phyloP scores from a whole-genome alignment of 2,329 filamentous ascomycete genomes.

The Chrysosporium keratinophilum region DNA sequence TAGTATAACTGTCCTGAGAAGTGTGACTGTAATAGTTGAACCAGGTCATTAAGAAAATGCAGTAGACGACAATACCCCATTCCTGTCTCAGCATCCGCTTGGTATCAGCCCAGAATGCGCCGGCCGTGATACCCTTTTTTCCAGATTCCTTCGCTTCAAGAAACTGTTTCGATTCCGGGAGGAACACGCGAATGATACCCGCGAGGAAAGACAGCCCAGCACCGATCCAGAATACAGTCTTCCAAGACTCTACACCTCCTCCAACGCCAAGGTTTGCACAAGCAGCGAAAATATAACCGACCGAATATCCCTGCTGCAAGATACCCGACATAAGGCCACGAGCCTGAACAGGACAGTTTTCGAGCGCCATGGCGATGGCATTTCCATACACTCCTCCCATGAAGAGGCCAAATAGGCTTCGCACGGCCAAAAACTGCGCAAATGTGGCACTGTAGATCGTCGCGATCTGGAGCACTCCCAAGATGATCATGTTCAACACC shows the following conservation, averaged over 20 bases:
- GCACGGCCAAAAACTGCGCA: constrained; percentile 48
- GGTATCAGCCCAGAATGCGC: constrained; percentile 58
- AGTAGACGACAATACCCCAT: constrained; percentile 70
- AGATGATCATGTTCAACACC: constrained; percentile 51
- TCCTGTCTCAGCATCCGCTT: constrained; percentile 57
- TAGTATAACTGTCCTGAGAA: constrained; percentile 71
- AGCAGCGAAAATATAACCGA: constrained; percentile 53
- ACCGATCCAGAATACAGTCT: constrained; percentile 82
- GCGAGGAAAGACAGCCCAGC: constrained; percentile 70
- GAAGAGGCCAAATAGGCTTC: constrained; percentile 53
- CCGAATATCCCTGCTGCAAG: constrained; percentile 55
- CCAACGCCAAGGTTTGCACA: constrained; percentile 44
- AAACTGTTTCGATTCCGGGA: constrained; percentile 76
- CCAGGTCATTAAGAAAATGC: constrained; percentile 66
- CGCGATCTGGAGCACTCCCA: constrained; percentile 51
- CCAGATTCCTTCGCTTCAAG: constrained; percentile 55
- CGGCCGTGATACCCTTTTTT: constrained; percentile 35
- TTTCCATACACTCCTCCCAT: constrained; percentile 52
- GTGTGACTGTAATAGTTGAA: constrained; percentile 69
- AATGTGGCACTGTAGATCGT: constrained; percentile 53
- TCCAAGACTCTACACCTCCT: constrained; percentile 70
- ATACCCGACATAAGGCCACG: constrained; percentile 52
- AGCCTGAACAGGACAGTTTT: constrained; percentile 51
- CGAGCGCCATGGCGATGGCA: constrained; percentile 51
- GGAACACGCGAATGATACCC: constrained; percentile 64